These are phyloP conservation scores for Neurospora tetraspora DNA, from an alignment of 495 filamentous ascomycete species.

Conservation along the genomic window DNA sequence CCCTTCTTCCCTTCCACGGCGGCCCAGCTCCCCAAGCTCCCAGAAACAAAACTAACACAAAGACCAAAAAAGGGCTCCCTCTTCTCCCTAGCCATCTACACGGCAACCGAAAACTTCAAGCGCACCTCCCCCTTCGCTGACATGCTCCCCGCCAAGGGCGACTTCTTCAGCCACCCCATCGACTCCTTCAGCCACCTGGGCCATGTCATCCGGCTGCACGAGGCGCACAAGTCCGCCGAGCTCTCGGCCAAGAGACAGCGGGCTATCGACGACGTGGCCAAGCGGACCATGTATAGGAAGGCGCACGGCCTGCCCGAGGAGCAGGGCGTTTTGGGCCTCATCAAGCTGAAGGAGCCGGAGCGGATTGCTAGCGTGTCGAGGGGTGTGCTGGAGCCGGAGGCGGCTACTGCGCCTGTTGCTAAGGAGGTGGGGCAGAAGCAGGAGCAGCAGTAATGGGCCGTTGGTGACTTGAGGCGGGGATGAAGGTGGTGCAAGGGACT, in stretches of 20 bases:
- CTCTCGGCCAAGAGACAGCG: constrained; percentile 55
- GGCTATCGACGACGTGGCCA: constrained; percentile 66
- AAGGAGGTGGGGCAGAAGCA: background rate
- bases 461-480: background rate
- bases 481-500: background rate
- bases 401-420: background rate
- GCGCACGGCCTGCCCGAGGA: constrained; percentile 68
- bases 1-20: background rate
- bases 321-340: constrained; percentile 22
- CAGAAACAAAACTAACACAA: background rate
- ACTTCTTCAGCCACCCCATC: constrained; percentile 54
- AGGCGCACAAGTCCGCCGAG: constrained; percentile 49
- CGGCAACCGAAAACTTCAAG: constrained; percentile 61
- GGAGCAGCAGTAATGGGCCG: background rate
- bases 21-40: background rate
- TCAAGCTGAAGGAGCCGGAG: constrained; percentile 1
- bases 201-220: constrained; percentile 61
- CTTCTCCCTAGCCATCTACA: constrained; percentile 52
- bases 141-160: constrained; percentile 54
- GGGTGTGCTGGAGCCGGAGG: constrained; percentile 1
- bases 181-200: constrained; percentile 43
- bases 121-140: constrained; percentile 59
- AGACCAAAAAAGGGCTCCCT: constrained; percentile 48
- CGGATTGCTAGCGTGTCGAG: constrained; percentile 7
- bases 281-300: constrained; percentile 67